A percentile compares a stretch with the other conserved stretches of the same genome.
Conservation (phyloP, 805 yeast species). For the Teunomyces pallodes region DNA sequence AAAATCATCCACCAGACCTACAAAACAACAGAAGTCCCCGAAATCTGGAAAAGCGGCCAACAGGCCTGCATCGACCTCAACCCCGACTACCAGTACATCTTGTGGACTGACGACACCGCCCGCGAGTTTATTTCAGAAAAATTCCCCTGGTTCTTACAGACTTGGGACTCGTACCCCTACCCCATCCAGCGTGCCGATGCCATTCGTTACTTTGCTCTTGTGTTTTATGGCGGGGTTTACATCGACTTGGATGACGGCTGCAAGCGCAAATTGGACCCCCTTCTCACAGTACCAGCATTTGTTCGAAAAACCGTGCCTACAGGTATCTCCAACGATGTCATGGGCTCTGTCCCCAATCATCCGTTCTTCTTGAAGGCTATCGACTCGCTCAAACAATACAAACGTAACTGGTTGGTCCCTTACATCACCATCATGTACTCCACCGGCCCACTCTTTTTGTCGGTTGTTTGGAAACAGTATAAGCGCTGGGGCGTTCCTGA, state of each 20-base stretch:
- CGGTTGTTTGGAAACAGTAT: conserved; percentile 85
- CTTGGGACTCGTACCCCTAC: conserved; percentile 74
- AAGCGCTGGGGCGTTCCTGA: conserved; percentile 75
- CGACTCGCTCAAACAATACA: conserved; percentile 58
- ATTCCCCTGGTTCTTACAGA: conserved; percentile 81
- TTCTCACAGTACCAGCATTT: conserved; percentile 79
- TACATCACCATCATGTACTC: conserved; percentile 90
- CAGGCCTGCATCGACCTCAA: conserved; percentile 72
- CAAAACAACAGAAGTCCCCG: conserved; percentile 76
- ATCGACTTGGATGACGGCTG: conserved; percentile 92
- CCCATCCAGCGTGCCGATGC: conserved; percentile 91
- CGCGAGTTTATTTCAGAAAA: conserved; percentile 73
- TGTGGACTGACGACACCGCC: conserved; percentile 89
- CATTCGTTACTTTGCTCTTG: conserved; percentile 79
- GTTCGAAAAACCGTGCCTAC: conserved; percentile 86
- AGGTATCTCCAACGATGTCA: conserved; percentile 88
- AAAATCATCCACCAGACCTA: conserved; percentile 93
- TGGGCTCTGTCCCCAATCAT: conserved; percentile 86
- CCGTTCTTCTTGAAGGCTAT: conserved; percentile 77
- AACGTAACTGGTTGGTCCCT: conserved; percentile 75
- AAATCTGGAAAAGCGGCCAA: conserved; percentile 76
- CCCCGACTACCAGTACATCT: conserved; percentile 81
- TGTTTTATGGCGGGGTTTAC: conserved; percentile 86
- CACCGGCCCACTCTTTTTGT: conserved; percentile 86
- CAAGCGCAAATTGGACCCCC: conserved; percentile 71